Evolutionary conservation across 495 filamentous ascomycete genomes (phyloP), one percentile per base, ranked within the genome.

Genomic region (Penicillium malachiteum): DNA sequence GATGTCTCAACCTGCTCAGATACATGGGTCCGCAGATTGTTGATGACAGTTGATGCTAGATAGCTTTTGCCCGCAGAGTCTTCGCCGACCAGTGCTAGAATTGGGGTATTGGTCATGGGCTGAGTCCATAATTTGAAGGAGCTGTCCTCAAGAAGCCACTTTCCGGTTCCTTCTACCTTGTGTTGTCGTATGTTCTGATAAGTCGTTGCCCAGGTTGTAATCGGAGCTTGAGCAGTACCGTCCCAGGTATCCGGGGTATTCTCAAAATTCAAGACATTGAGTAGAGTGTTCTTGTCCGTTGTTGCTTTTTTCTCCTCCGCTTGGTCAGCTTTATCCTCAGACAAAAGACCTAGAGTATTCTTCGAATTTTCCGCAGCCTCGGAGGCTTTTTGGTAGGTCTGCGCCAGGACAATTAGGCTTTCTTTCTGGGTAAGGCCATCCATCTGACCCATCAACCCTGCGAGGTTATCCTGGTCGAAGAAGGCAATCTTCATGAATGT

Each of bases 61-160:
- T 58, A 58, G 13, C 42, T 58, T 37, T 58, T 58, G 2, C 55
- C 55, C 14, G 55, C 38, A 6, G 55, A 33, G 12, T 52, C 55
- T n/a, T 9, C 12, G 14, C 55, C 55, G 4, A 49, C 38, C 16
- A 58, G 38, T n/a, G 31, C 55, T 34, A 58, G 43, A 13, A 58
- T 30, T n/a, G 55, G 49, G 2, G 42, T 11, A 3, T 40, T 35
- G 8, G 10, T 21, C 14, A 46, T 48, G 7, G 32, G 12, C 10
- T 41, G 43, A n/a, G 10, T 35, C 55, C 55, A 58, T 5, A 30
- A 1, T 16, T 39, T 38, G 41, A 52, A 54, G 0, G 21, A 5
- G 18, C n/a, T 14, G 6, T 53, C 30, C 11, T 7, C 7, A 10
- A 53, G 26, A 2, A 58, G 26, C 55, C 50, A 58, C 21, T 58